phyloP scores from a whole-genome alignment of 441 rosid species.

The Adansonia gregorii region DNA sequence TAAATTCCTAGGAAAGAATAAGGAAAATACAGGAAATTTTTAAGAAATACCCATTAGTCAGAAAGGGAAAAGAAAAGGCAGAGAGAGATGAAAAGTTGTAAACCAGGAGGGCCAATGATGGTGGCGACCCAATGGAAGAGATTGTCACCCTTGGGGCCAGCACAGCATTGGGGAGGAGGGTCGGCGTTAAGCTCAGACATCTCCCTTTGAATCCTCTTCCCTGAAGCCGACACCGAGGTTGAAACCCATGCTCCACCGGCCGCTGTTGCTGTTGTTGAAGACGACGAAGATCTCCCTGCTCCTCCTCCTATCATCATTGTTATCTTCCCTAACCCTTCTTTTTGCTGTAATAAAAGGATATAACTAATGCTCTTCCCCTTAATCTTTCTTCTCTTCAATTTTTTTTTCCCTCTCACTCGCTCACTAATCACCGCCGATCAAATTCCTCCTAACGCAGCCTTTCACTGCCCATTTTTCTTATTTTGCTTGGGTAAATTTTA shows the following conservation, averaged over 20 bases:
- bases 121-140: slow-evolving; percentile 93
- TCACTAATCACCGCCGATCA: background rate
- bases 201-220: slow-evolving; percentile 90
- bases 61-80: background rate
- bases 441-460: background rate
- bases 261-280: slow-evolving; percentile 46
- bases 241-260: slow-evolving; percentile 61
- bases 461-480: background rate
- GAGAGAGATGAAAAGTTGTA: slow-evolving; percentile 7
- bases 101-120: slow-evolving; percentile 76
- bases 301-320: slow-evolving; percentile 43
- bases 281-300: slow-evolving; percentile 42
- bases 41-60: background rate
- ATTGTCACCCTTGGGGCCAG: slow-evolving; percentile 91
- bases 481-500: no score
- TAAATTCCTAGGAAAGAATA: slow-evolving; percentile 13
- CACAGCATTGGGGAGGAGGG: slow-evolving; percentile 82
- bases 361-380: background rate
- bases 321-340: background rate
- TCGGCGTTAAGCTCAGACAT: slow-evolving; percentile 75
- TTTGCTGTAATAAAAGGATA: background rate
- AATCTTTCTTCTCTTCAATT: background rate
- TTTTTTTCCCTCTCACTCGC: background rate
- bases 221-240: slow-evolving; percentile 79
- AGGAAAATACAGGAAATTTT: background rate